Percentiles rank a stretch among this genome's conserved stretches.
Evolutionary conservation across 371 early-diverging fungal genomes (phyloP).

Genomic region (Capillidium rhysosporum): DNA sequence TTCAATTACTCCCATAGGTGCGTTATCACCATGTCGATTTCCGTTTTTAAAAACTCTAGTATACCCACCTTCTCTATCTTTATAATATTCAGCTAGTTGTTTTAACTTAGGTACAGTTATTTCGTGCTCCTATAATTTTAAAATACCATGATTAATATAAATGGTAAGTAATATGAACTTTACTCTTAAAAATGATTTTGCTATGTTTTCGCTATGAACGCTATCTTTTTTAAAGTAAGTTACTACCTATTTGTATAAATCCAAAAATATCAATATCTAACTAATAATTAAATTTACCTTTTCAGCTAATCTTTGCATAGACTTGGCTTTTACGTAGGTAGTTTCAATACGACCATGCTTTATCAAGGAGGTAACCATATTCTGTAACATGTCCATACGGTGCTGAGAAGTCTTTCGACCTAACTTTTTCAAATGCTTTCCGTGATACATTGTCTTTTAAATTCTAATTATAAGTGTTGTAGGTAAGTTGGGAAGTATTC

Average conservation of each 20-base stretch:
- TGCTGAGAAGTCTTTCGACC: constrained; percentile 42
- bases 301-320: constrained; percentile 68
- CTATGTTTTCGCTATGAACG: constrained; percentile 33
- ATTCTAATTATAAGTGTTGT: too few relatives aligned
- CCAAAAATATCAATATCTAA: neutral
- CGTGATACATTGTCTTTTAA: constrained; percentile 33
- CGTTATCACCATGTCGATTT: constrained; percentile 62
- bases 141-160: neutral
- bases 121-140: constrained; percentile 36
- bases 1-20: constrained; percentile 83
- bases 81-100: constrained; percentile 66
- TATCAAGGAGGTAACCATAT: constrained; percentile 70
- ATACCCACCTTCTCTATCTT: constrained; percentile 67
- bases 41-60: constrained; percentile 73
- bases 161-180: constrained; percentile 4
- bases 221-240: constrained; percentile 54
- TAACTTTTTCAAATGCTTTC: constrained; percentile 42
- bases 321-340: constrained; percentile 86
- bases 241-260: constrained; percentile 37
- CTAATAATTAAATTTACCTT: constrained; percentile 19
- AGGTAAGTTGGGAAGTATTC: too few relatives aligned
- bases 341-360: constrained; percentile 82
- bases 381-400: constrained; percentile 63
- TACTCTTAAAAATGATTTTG: constrained; percentile 37
- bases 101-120: constrained; percentile 62